phyloP scores from a whole-genome alignment of 2,329 filamentous ascomycete species.

The Fusarium paranaense region DNA sequence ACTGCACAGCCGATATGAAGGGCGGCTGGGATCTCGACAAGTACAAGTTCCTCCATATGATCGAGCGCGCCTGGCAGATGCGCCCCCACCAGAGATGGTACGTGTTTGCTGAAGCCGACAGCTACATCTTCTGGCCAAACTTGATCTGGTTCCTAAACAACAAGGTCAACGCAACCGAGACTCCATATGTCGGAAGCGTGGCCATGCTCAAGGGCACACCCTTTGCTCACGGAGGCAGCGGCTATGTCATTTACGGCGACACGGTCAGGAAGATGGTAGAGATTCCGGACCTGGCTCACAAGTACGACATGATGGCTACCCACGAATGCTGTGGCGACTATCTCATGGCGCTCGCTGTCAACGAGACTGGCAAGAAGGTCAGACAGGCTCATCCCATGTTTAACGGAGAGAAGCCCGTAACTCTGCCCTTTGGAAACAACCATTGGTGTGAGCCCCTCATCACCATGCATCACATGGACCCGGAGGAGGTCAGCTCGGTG shows the following conservation, averaged over 20 bases:
- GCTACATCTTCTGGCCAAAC: conserved; percentile 67
- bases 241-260: conserved; percentile 65
- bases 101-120: conserved; percentile 70
- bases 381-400: conserved; percentile 63
- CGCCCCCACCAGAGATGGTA: conserved; percentile 68
- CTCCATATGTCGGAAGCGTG: conserved; percentile 64
- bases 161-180: conserved; percentile 55
- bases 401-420: conserved; percentile 66
- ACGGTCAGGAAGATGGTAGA: conserved; percentile 62
- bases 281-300: conserved; percentile 56
- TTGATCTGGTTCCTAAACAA: conserved; percentile 62
- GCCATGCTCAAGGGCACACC: conserved; percentile 58
- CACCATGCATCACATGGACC: conserved; percentile 67
- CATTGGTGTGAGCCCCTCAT: conserved; percentile 70
- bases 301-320: conserved; percentile 59
- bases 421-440: conserved; percentile 59
- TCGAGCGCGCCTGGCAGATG: conserved; percentile 66
- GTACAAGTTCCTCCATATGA: conserved; percentile 71
- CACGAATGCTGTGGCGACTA: conserved; percentile 64
- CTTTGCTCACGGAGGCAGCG: conserved; percentile 69
- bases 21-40: conserved; percentile 68
- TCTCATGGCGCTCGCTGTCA: conserved; percentile 60
- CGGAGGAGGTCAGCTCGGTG: conserved; percentile 62
- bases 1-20: conserved; percentile 51
- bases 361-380: conserved; percentile 58